Base-by-base conservation (phyloP, 2,329 filamentous ascomycete genomes). In the Colletotrichum tamarilloi region DNA sequence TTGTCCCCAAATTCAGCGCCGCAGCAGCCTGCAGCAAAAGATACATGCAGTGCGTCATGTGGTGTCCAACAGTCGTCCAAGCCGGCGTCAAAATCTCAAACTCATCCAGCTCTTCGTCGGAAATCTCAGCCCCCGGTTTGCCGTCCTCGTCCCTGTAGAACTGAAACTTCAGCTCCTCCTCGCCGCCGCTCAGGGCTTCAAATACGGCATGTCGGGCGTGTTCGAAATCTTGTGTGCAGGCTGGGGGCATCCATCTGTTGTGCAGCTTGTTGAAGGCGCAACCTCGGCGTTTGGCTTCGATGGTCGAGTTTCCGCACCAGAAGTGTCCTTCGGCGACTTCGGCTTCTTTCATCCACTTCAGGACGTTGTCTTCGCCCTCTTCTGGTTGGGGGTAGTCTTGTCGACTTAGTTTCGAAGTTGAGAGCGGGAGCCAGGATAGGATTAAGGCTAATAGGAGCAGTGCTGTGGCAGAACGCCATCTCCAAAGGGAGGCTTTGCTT, bases 231-330 rank as follows among this genome's bases (percentile, higher is more conserved):
- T 30, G 24, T 1, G 35, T 42, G 53, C 69, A 72, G 7, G 24
- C 57, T 2, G 52, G 35, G 5, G 64, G 60, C 58, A 72, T 72
- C 68, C 57, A 72, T 26, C 35, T 57, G 24, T 72, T 72, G 24
- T 72, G 68, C 11, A 72, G 64, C 30, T 62, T 62, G 52, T 72
- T 35, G 22, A 72, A 72, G 11, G 35, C 52, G 52, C 68, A 72
- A 6, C 68, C 68, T 14, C 64, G 26, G 0, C 2, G 35, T 24
- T 62, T 62, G 7, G 68, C 68, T 30, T 72, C 64, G 2, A 7
- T 12, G 5, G 65, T 67, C 12, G 68, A 49, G 11, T 38, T 52
- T 0, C 68, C 68, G 5, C 64, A 72, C 68, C 68, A 72, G 26
- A 62, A 68, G 6, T 72, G 68, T 0, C 68, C 68, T 0, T 67